Percentiles rank a stretch among this genome's conserved stretches.
Conservation (phyloP, 2,329 filamentous ascomycete genomes). For the Hymenoscyphus scutula region DNA sequence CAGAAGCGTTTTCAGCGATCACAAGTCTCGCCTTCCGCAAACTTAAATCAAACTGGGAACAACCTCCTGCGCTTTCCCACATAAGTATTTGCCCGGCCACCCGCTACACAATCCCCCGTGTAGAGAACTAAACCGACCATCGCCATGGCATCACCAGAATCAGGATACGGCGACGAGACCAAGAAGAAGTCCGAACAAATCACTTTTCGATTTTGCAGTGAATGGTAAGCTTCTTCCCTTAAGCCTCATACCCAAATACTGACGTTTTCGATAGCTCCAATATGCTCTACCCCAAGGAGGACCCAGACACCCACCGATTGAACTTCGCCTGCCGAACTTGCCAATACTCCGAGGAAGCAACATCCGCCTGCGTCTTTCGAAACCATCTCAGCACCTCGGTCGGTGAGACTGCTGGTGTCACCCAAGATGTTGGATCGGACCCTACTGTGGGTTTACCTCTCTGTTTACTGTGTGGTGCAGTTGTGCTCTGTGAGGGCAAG, state of each 20-base stretch:
- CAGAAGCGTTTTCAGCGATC: neutral
- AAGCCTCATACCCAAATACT: conserved; percentile 22
- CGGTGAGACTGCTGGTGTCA: conserved; percentile 94
- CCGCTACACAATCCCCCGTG: neutral
- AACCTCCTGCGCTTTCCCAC: neutral
- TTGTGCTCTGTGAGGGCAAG: conserved; percentile 42
- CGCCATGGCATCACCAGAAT: conserved; percentile 57
- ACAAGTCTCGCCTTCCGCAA: neutral
- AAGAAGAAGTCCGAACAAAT: conserved; percentile 67
- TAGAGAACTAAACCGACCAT: neutral
- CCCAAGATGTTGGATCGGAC: conserved; percentile 94
- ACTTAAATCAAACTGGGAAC: neutral
- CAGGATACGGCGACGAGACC: conserved; percentile 44
- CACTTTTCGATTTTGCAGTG: conserved; percentile 95
- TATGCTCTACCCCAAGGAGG: conserved; percentile 96
- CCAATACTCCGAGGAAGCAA: conserved; percentile 82
- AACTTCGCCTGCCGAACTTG: conserved; percentile 97
- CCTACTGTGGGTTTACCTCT: conserved; percentile 82
- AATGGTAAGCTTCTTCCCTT: conserved; percentile 61
- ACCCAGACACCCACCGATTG: conserved; percentile 76
- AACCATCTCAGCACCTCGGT: conserved; percentile 89
- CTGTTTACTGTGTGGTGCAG: conserved; percentile 48
- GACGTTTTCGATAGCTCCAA: conserved; percentile 64
- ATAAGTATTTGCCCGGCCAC: neutral
- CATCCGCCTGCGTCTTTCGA: conserved; percentile 89